Evolutionary conservation across 2,329 filamentous ascomycete genomes (phyloP), one percentile per base, ranked within the genome.

Genomic region (Botrytis tulipae): DNA sequence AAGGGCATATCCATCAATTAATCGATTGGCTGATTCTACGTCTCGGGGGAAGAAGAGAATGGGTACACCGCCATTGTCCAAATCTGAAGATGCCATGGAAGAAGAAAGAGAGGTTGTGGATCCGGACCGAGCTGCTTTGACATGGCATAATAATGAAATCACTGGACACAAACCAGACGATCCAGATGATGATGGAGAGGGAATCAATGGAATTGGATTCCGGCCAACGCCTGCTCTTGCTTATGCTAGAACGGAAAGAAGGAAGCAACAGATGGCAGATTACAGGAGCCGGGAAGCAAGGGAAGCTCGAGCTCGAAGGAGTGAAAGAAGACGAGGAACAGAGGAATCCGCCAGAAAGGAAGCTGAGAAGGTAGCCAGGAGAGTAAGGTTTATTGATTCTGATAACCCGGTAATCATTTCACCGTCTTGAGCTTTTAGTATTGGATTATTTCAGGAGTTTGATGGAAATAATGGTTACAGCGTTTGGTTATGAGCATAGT

Each of bases 61-160:
- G 16, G 75, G 77, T 4, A 80, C 79, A 35, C 77, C 78, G 16
- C 79, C 80, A n/a, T 65, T 77, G 4, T 70, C 57, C 61, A 42
- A 25, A 35, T 9, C 16, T n/a, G 44, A 42, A 20, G 73, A 76
- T 40, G 46, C 42, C 12, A 73, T 73, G 37, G 74, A 72, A 2
- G 61, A 59, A 29, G 63, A 73, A 35, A 61, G 29, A 35, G 73
- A 46, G 29, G 74, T 77, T 42, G 59, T 80, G 16, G 79, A 80
- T 69, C 74, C 76, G 1, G 79, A 80, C 40, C 85, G 88, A 51
- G 88, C 89, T 10, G 85, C 88, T 4, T 83, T 91, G 70, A 91
- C 90, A 2, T 92, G 90, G 90, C 89, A 89, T 77, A 88, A 91
- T 76, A 87, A 91, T 76, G 90, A 91, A 79, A 91, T 92, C 74